phyloP scores from a whole-genome alignment of 2,329 filamentous ascomycete genomes.

The Dendrostoma leiphaemia region DNA sequence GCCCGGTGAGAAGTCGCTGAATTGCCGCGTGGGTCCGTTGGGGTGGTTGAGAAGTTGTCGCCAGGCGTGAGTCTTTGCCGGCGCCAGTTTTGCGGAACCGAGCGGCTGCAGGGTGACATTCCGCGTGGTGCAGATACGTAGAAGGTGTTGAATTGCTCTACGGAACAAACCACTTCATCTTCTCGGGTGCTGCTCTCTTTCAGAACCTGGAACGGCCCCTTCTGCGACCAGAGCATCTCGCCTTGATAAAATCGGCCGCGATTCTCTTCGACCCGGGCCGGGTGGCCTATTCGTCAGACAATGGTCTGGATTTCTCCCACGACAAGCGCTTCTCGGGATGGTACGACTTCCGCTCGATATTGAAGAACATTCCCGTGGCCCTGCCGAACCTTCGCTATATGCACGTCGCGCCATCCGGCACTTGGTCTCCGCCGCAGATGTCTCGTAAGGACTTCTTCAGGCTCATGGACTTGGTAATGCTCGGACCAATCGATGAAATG shows the following conservation, averaged over 20 bases:
- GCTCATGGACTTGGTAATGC: neutral
- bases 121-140: neutral
- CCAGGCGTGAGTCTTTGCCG: neutral
- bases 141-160: constrained; percentile 3
- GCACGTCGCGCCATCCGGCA: neutral
- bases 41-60: constrained; percentile 4
- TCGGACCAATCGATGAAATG: constrained; percentile 3
- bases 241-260: constrained; percentile 2
- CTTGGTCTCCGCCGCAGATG: constrained; percentile 2
- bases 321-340: neutral
- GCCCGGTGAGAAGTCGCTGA: neutral
- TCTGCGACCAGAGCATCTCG: neutral
- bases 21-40: neutral
- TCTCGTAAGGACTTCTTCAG: neutral
- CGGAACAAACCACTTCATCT: neutral
- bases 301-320: neutral
- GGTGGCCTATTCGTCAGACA: neutral
- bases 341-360: neutral
- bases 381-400: constrained; percentile 1
- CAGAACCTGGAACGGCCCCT: neutral
- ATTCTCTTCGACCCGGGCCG: neutral
- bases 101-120: no score
- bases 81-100: no score
- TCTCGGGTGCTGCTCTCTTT: neutral
- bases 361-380: neutral